Base-by-base conservation (phyloP, 106 monocot species). In the Dendrobium huoshanense region DNA sequence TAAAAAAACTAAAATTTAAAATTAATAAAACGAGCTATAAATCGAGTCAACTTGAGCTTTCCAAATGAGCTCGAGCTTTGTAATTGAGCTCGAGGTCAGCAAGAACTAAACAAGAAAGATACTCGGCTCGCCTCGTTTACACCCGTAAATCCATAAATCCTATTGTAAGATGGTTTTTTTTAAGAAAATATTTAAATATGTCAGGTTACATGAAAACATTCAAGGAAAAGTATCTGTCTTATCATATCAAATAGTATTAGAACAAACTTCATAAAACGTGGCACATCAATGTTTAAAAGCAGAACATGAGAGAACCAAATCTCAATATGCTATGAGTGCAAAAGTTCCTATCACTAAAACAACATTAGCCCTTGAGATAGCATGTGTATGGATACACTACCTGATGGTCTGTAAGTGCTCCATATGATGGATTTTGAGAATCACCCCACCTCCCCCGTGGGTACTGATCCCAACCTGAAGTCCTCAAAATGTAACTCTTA, bases 381-480 rank as follows among this genome's bases (percentile, higher is more conserved):
- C 56, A 16, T 19, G 16, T 10, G 54, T 10, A 54, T 37, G 37
- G 16, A 54, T 61, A 20, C 18, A 27, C 77, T 80, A 96, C 95
- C 93, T 96, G 95, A 77, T 96, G 55, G 55, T 93, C 91, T 82
- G 88, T 91, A 54, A 96, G 87, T 29, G 93, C 93, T 82, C 95
- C 95, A 84, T 96, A 96, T 31, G 93, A 96, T 75, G 95, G 95
- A 75, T 96, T 96, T 24, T 83, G 55, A 56, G 95, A 91, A 86
- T 96, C 95, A 59, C 91, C 91, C 95, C 95, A 96, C 73, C 95
- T 89, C 2, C 95, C 95, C 78, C 37, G 90, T 41, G 93, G 95
- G 75, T 91, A 95, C 79, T 93, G 92, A 24, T 96, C 95, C 95
- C 95, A 96, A 79, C 89, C 91, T n/a, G 74, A 68, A 67, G 95